phyloP scores from a whole-genome alignment of 2,329 filamentous ascomycete genomes.

The Bipolaris zeicola region DNA sequence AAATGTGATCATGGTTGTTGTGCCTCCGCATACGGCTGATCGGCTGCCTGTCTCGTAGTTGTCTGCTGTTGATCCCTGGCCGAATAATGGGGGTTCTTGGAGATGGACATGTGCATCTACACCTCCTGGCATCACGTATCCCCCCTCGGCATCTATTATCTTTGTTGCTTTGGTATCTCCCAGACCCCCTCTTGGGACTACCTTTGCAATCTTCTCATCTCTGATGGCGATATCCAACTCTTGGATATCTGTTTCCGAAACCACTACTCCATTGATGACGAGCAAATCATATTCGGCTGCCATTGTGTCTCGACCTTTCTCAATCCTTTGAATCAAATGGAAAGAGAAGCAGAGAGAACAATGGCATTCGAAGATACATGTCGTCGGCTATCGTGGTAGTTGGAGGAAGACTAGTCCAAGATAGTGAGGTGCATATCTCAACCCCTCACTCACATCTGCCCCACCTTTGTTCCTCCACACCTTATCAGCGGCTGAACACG shows the following conservation, averaged over 20 bases:
- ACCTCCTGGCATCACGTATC: constrained; percentile 55
- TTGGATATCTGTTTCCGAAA: constrained; percentile 47
- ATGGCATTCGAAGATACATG: neutral
- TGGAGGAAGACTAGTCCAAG: constrained; percentile 19
- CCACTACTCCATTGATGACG: constrained; percentile 52
- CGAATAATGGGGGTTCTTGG: constrained; percentile 54
- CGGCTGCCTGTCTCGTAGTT: constrained; percentile 52
- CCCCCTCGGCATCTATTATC: constrained; percentile 52
- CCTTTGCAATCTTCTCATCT: constrained; percentile 48
- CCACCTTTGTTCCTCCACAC: constrained; percentile 12
- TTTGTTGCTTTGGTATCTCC: constrained; percentile 34
- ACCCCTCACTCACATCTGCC: constrained; percentile 32
- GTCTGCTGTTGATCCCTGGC: constrained; percentile 49
- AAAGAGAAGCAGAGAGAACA: neutral
- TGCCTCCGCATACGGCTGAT: constrained; percentile 56
- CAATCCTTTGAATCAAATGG: neutral
- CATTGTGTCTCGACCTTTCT: constrained; percentile 9
- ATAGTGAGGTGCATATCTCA: constrained; percentile 28
- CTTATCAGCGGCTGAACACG: constrained; percentile 26
- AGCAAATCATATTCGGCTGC: constrained; percentile 45
- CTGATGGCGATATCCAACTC: constrained; percentile 53
- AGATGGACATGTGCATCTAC: constrained; percentile 56
- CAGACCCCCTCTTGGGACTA: constrained; percentile 43
- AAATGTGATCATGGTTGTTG: constrained; percentile 57
- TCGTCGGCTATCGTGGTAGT: constrained; percentile 11